phyloP scores from a whole-genome alignment of 306 rosid genomes.

The Cyamopsis tetragonoloba region DNA sequence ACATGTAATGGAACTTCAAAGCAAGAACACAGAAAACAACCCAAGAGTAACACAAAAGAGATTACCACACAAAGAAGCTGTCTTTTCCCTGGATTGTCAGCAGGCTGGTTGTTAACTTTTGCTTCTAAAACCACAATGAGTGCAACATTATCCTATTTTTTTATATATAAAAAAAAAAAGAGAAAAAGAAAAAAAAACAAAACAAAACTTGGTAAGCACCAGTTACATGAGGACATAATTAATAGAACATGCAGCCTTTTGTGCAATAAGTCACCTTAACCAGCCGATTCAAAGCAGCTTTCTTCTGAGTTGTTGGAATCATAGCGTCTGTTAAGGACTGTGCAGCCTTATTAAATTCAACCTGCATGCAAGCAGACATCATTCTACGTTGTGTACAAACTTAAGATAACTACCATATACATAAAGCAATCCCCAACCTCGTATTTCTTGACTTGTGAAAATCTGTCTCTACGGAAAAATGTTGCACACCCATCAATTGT shows the following conservation, averaged over 20 bases:
- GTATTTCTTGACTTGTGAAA: slow-evolving; percentile 91
- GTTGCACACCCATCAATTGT: slow-evolving; percentile 98
- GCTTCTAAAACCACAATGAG: slow-evolving; percentile 96
- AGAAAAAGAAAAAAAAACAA: too few species aligned
- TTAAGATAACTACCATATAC: neutral
- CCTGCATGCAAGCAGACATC: slow-evolving; percentile 53
- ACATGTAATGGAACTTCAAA: neutral
- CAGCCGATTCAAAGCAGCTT: slow-evolving; percentile 81
- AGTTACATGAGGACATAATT: neutral
- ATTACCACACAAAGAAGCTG: slow-evolving; percentile 98
- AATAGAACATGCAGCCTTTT: neutral
- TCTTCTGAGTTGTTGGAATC: slow-evolving; percentile 84
- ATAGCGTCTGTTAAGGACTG: slow-evolving; percentile 93
- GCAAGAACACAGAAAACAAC: neutral
- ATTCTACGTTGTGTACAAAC: slow-evolving; percentile 7
- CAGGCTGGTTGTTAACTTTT: slow-evolving; percentile 76
- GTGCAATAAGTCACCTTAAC: slow-evolving; percentile 58
- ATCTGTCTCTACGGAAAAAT: slow-evolving; percentile 97
- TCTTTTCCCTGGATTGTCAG: slow-evolving; percentile 86
- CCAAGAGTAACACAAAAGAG: slow-evolving; percentile 2
- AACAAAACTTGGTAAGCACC: slow-evolving; percentile 26
- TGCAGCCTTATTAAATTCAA: slow-evolving; percentile 98
- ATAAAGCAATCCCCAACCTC: slow-evolving; percentile 56
- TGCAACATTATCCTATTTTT: slow-evolving; percentile 99
- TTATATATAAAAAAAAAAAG: too few species aligned